Evolutionary conservation across 2,329 filamentous ascomycete species (phyloP).

Genomic region (Paraphoma sp.): DNA sequence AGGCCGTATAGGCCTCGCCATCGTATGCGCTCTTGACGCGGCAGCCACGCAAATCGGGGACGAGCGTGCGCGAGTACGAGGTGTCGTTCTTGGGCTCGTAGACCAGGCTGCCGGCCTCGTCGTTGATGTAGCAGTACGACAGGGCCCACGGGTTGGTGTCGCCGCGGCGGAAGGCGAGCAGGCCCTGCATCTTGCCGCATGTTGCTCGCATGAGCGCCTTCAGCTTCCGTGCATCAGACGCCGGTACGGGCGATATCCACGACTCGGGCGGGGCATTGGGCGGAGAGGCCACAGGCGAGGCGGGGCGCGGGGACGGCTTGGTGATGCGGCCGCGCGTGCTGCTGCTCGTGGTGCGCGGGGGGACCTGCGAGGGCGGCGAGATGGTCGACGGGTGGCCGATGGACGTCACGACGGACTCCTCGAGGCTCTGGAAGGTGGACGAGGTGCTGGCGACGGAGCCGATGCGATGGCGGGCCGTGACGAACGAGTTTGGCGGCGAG

Average conservation of each 20-base stretch:
- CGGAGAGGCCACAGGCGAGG: slow-evolving; percentile 28
- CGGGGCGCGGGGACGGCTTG: slow-evolving; percentile 33
- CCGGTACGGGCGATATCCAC: slow-evolving; percentile 54
- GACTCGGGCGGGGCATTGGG: slow-evolving; percentile 39
- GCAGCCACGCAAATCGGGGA: slow-evolving; percentile 78
- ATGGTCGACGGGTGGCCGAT: slow-evolving; percentile 52
- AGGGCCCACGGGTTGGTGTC: slow-evolving; percentile 68
- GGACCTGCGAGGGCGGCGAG: slow-evolving; percentile 36
- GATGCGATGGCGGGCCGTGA: slow-evolving; percentile 65
- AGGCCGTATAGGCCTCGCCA: slow-evolving; percentile 56
- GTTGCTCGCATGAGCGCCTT: slow-evolving; percentile 78
- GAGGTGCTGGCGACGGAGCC: slow-evolving; percentile 72
- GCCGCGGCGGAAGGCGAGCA: slow-evolving; percentile 73
- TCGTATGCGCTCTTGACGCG: slow-evolving; percentile 64
- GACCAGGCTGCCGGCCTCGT: slow-evolving; percentile 75
- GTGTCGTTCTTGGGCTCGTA: slow-evolving; percentile 73
- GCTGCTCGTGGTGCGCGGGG: slow-evolving; percentile 38
- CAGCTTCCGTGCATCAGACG: slow-evolving; percentile 74
- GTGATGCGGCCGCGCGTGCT: slow-evolving; percentile 37
- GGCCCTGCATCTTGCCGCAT: slow-evolving; percentile 80
- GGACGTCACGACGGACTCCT: slow-evolving; percentile 49
- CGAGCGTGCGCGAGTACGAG: slow-evolving; percentile 67
- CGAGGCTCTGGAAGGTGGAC: slow-evolving; percentile 55
- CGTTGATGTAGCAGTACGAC: slow-evolving; percentile 80
- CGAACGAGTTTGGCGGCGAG: slow-evolving; percentile 50